Conservation (phyloP, 495 filamentous ascomycete genomes). For the Neurospora sp. region DNA sequence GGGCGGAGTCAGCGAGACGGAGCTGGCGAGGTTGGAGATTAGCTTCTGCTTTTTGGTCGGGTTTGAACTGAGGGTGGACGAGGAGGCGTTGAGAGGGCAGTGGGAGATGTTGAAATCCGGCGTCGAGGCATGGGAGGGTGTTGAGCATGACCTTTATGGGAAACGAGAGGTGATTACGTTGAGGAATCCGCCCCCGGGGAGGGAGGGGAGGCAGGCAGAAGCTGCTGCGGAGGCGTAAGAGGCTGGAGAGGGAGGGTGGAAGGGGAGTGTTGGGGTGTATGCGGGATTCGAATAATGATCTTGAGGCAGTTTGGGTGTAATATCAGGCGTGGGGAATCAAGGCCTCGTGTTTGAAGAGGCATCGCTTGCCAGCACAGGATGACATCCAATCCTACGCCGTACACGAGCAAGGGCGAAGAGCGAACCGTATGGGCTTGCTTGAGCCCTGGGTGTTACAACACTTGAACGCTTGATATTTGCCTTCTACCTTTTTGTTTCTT, state of each 20-base stretch:
- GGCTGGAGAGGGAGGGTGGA: background rate
- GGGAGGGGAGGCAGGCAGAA: background rate
- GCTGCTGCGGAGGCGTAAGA: background rate
- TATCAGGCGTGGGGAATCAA: background rate
- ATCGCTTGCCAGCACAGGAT: background rate
- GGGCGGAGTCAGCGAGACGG: constrained; percentile 72
- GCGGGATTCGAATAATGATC: background rate
- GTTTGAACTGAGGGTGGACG: constrained; percentile 68
- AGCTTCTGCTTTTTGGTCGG: constrained; percentile 80
- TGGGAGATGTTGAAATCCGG: constrained; percentile 38
- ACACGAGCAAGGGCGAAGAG: background rate
- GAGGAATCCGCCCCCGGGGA: background rate
- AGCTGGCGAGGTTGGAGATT: constrained; percentile 77
- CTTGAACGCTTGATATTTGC: too few relatives aligned
- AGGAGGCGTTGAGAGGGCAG: constrained; percentile 48
- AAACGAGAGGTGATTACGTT: background rate
- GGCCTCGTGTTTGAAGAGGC: background rate
- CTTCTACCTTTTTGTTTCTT: background rate
- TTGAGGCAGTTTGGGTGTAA: background rate
- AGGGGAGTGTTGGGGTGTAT: background rate
- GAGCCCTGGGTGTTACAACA: background rate
- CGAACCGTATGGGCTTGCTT: background rate
- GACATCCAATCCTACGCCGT: background rate
- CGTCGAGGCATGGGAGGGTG: constrained; percentile 15
- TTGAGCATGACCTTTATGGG: constrained; percentile 1